These are phyloP conservation scores for Fomitiporia mediterranea DNA, from an alignment of 1,284 basidiomycete genomes.

Conservation along the genomic window DNA sequence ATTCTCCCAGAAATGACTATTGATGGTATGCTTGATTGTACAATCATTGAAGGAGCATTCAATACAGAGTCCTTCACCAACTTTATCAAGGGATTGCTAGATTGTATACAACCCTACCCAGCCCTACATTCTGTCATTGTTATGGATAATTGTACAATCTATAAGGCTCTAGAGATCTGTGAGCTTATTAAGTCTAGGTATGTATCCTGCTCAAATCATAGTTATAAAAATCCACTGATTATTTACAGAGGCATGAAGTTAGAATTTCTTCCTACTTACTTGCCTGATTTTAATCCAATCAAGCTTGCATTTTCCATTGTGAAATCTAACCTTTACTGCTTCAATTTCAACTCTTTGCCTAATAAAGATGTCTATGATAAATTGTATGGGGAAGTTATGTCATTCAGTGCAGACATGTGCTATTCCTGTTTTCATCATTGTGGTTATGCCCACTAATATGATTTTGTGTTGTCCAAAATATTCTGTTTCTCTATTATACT, in stretches of 20 bases:
- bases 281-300: conserved; percentile 24
- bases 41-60: conserved; percentile 28
- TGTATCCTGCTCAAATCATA: conserved; percentile 2
- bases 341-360: too few relatives aligned
- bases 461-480: too few relatives aligned
- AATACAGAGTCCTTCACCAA: conserved; percentile 23
- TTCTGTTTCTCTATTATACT: too few relatives aligned
- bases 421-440: too few relatives aligned
- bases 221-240: too few relatives aligned
- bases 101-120: conserved; percentile 30
- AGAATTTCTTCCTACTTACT: conserved; percentile 22
- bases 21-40: conserved; percentile 26
- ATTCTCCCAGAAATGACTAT: conserved; percentile 32
- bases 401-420: too few relatives aligned
- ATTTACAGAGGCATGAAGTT: conserved; percentile 20
- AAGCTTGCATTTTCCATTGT: conserved; percentile 21
- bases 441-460: too few relatives aligned
- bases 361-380: too few relatives aligned
- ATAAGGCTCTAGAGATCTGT: conserved; percentile 25
- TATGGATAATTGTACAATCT: conserved; percentile 34
- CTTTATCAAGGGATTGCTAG: conserved; percentile 30
- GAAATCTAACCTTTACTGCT: conserved; percentile 13
- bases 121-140: conserved; percentile 29
- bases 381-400: too few relatives aligned
- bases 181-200: conserved; percentile 24